These are phyloP conservation scores for Candida sithepensis DNA, from an alignment of 805 yeast species.

Conservation along the genomic window DNA sequence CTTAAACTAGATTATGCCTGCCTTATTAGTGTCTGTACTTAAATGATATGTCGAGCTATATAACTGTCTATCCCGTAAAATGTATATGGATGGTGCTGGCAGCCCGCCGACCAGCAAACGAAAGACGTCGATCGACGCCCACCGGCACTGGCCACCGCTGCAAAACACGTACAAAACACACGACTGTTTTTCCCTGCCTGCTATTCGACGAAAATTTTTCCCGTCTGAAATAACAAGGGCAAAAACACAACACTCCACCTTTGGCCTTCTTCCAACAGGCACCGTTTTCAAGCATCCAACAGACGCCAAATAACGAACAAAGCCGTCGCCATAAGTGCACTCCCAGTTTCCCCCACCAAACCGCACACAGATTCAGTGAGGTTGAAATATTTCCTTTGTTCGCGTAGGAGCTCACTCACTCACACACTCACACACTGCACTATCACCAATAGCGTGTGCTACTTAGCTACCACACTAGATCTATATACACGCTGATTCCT, in stretches of 20 bases:
- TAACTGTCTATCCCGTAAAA: too few relatives aligned
- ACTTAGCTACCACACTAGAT: neutral
- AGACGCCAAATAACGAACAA: neutral
- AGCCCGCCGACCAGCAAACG: too few relatives aligned
- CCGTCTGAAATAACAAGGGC: neutral
- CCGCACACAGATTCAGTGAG: neutral
- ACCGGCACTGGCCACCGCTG: too few relatives aligned
- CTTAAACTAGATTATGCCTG: too few relatives aligned
- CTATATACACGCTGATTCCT: neutral
- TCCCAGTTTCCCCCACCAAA: neutral
- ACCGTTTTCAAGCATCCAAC: neutral
- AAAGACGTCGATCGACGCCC: constrained; percentile 14
- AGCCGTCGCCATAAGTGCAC: neutral
- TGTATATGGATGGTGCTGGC: too few relatives aligned
- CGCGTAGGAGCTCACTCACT: neutral
- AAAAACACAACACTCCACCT: neutral
- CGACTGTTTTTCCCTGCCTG: neutral
- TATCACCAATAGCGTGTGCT: neutral
- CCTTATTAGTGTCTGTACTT: too few relatives aligned
- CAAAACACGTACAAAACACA: neutral
- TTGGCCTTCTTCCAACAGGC: neutral
- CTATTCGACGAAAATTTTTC: constrained; percentile 1
- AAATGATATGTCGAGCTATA: too few relatives aligned
- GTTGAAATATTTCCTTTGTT: constrained; percentile 1
- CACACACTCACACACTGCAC: neutral